Conservation (phyloP, 371 early-diverging fungal genomes). For the Cladochytrium tenue region DNA sequence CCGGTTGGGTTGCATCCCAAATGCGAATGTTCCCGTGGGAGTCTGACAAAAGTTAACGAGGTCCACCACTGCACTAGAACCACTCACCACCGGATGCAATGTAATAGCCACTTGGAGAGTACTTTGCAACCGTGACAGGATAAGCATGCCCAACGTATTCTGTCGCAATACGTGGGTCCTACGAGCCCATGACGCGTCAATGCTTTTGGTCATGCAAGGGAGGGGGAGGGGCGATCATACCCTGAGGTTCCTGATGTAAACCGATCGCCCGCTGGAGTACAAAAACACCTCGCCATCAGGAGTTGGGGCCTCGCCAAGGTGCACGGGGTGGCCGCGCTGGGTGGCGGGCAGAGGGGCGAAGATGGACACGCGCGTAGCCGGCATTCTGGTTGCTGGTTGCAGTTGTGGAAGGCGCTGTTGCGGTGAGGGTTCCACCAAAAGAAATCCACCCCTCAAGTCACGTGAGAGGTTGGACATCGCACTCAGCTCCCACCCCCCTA, state of each 20-base stretch:
- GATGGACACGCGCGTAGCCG: too few species aligned
- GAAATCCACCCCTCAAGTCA: too few species aligned
- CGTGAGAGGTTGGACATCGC: too few species aligned
- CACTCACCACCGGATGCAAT: conserved; percentile 86
- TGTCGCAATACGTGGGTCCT: conserved; percentile 79
- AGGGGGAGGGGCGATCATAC: too few species aligned
- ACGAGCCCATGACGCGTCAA: background rate
- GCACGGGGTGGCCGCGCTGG: conserved; percentile 77
- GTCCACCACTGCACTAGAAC: background rate
- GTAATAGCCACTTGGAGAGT: conserved; percentile 91
- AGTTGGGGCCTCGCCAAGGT: conserved; percentile 76
- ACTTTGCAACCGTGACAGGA: conserved; percentile 82
- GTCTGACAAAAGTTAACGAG: conserved; percentile 2
- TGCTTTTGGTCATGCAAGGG: background rate
- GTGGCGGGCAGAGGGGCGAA: conserved; percentile 80
- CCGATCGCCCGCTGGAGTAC: conserved; percentile 87
- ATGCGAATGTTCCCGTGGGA: conserved; percentile 83
- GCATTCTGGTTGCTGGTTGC: too few species aligned
- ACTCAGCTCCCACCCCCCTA: too few species aligned
- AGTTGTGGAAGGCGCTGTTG: too few species aligned
- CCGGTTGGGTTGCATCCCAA: conserved; percentile 87
- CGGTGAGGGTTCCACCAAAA: too few species aligned
- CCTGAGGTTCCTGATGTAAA: conserved; percentile 83
- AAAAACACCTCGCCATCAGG: conserved; percentile 75
- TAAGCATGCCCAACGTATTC: conserved; percentile 84